Evolutionary conservation across 2,329 filamentous ascomycete species (phyloP), one percentile per base, ranked within the genome.

Genomic region (Capronia americana): DNA sequence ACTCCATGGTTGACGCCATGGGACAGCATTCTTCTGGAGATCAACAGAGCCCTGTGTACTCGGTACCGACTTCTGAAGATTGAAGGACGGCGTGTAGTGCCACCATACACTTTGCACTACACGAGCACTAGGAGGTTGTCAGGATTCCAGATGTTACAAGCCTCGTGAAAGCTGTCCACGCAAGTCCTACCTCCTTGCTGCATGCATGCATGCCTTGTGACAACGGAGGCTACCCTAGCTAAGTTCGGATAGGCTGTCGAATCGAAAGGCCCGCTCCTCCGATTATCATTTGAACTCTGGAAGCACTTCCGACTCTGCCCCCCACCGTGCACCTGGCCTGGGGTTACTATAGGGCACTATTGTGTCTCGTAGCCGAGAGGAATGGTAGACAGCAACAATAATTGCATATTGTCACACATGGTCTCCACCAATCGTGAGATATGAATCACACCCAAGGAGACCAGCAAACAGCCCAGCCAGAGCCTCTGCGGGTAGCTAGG

Each of bases 301-400:
- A 41, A 41, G 38, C 38, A 41, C 14, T 41, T 41, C 38, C 32
- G 32, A 12, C 12, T n/a, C 38, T 41, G 17, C 17, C 12, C 4
- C 38, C 38, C 38, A 41, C 38, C 14, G 17, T n/a, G 17, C 38
- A 44, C 38, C 38, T 44, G 38, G 38, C 38, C 8, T n/a, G 38
- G 14, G 38, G 14, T 44, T n/a, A 44, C 38, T n/a, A 44, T n/a
- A 8, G 38, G 30, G 56, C 28, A 41, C 56, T 6, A 12, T n/a
- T 46, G 17, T n/a, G 20, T 54, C 58, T 61, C 41, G 58, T 48
- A 48, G 48, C 58, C 48, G 30, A 54, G 44, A 54, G 58, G 28
- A 54, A 44, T 23, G 17, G 57, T 50, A 17, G 20, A 44, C 38
- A n/a, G 10, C 48, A 51, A 51, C 48, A 51, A 17, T 28, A 51